Evolutionary conservation across 2,329 filamentous ascomycete species (phyloP).

Genomic region (Ilyonectria mors-panacis): DNA sequence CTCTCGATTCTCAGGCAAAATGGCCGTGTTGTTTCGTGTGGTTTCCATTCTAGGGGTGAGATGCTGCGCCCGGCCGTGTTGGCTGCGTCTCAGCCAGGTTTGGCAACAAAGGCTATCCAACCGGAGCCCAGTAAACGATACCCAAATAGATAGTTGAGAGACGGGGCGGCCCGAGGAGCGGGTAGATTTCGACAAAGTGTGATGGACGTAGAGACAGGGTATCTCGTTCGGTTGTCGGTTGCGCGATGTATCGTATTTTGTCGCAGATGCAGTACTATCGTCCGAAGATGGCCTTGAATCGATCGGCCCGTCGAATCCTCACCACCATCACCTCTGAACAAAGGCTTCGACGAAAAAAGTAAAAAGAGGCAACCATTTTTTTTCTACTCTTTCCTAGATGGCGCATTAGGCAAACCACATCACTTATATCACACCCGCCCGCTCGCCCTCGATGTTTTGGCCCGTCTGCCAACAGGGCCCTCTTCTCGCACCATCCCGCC

Average conservation of each 20-base stretch:
- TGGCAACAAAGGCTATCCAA: background rate
- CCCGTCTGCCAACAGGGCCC: conserved; percentile 5
- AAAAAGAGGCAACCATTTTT: conserved; percentile 13
- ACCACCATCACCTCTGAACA: conserved; percentile 1
- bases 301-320: background rate
- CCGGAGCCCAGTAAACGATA: conserved; percentile 1
- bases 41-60: background rate
- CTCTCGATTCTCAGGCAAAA: background rate
- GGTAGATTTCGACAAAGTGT: background rate
- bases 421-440: conserved; percentile 29
- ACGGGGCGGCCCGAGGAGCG: conserved; percentile 18
- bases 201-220: background rate
- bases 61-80: conserved; percentile 3
- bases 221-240: background rate
- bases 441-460: conserved; percentile 10
- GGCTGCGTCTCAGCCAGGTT: conserved; percentile 8
- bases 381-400: background rate
- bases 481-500: conserved; percentile 22
- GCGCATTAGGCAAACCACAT: conserved; percentile 23
- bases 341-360: background rate
- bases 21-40: background rate
- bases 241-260: background rate
- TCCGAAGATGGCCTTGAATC: background rate
- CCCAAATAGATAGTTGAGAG: background rate
- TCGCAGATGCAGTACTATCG: background rate